These are phyloP conservation scores for Microbotryomycetes sp. DNA, from an alignment of 1,284 basidiomycete genomes.

Conservation along the genomic window DNA sequence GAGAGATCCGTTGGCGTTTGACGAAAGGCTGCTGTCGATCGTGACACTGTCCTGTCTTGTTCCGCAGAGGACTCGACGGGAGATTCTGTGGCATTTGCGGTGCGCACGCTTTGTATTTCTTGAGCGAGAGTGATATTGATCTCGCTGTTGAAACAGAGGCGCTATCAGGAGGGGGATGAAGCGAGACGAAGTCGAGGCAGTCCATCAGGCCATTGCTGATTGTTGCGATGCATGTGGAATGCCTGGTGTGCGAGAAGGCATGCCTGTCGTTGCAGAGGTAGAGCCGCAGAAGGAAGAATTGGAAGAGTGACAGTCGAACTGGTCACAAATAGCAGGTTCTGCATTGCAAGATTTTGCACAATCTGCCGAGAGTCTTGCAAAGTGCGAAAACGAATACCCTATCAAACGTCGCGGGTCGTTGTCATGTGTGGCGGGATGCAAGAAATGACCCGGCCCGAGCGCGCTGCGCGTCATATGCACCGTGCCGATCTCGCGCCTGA, in stretches of 20 bases:
- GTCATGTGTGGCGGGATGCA: no score
- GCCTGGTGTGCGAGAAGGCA: not conserved
- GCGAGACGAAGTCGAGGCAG: constrained; percentile 16
- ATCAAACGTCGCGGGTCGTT: no score
- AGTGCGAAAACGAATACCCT: no score
- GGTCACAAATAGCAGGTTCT: no score
- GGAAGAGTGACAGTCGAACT: not conserved
- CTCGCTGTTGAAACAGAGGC: constrained; percentile 1
- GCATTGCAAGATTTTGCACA: no score
- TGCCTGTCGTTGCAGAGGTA: constrained; percentile 15
- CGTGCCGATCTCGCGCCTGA: no score
- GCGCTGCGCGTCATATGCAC: no score
- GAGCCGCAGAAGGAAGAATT: constrained; percentile 8
- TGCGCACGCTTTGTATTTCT: not conserved
- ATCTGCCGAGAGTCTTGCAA: no score
- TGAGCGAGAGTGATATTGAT: not conserved
- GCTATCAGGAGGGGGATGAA: constrained; percentile 19
- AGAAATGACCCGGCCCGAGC: no score
- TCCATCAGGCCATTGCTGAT: constrained; percentile 13
- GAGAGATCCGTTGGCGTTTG: constrained; percentile 16
- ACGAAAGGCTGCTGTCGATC: constrained; percentile 15
- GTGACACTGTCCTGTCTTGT: constrained; percentile 23
- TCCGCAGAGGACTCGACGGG: constrained; percentile 18
- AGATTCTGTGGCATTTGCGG: constrained; percentile 27
- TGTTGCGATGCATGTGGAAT: constrained; percentile 17